These are phyloP conservation scores for Benincasa hispida DNA, from an alignment of 306 rosid genomes.

Conservation along the genomic window DNA sequence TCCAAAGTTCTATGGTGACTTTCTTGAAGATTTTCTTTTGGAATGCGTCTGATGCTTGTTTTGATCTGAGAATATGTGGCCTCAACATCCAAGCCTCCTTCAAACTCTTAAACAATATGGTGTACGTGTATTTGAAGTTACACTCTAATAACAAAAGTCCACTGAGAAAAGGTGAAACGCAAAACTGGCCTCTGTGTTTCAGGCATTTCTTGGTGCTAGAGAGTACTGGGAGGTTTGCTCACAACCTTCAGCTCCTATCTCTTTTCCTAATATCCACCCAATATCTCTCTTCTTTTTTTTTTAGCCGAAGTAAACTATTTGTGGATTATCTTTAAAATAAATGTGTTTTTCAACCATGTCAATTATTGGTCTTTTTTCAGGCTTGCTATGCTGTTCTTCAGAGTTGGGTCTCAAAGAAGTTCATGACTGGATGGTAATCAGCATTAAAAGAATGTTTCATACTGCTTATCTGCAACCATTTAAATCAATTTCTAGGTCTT, in stretches of 20 bases:
- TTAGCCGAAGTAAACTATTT: not conserved
- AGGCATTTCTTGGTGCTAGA: not conserved
- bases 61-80: not conserved
- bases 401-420: conserved; percentile 42
- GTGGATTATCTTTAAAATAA: not conserved
- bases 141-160: not conserved
- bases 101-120: not conserved
- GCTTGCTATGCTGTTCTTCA: conserved; percentile 46
- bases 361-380: conserved; percentile 17
- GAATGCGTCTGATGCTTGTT: not conserved
- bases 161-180: not conserved
- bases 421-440: conserved; percentile 43
- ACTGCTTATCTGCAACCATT: not conserved
- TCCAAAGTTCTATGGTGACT: not conserved
- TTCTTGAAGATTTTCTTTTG: not conserved
- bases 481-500: not conserved
- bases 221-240: not conserved
- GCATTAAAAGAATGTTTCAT: not conserved
- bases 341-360: not conserved
- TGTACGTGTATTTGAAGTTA: not conserved
- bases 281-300: not conserved
- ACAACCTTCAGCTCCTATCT: not conserved
- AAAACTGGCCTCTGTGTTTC: not conserved
- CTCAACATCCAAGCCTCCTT: not conserved
- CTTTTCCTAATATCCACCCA: not conserved